Percentiles rank a stretch among this genome's conserved stretches.
These are phyloP conservation scores for Tirmania nivea DNA, from an alignment of 495 filamentous ascomycete species.

Conservation along the genomic window DNA sequence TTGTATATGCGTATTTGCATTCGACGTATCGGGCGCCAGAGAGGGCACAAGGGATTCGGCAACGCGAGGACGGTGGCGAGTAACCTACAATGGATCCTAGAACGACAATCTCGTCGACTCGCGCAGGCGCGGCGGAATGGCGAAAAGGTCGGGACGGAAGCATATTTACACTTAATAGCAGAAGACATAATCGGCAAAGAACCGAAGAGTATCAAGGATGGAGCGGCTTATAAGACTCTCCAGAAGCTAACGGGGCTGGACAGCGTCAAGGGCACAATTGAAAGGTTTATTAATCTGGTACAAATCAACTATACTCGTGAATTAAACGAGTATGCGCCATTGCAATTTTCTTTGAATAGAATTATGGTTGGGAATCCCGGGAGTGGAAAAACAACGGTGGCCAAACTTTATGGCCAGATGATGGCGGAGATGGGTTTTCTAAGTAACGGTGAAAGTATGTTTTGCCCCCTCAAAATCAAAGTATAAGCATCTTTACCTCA, in stretches of 20 bases:
- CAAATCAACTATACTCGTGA: conserved; percentile 40
- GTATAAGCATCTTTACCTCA: not conserved
- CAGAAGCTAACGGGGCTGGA: conserved; percentile 37
- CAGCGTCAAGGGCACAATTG: conserved; percentile 39
- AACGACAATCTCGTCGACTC: conserved; percentile 38
- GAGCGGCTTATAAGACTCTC: conserved; percentile 36
- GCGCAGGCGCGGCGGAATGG: conserved; percentile 1
- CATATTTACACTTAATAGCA: conserved; percentile 23
- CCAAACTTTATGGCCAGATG: conserved; percentile 44
- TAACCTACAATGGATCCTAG: conserved; percentile 27
- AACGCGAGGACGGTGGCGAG: conserved; percentile 54
- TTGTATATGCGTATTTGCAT: conserved; percentile 44
- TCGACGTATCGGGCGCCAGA: conserved; percentile 36
- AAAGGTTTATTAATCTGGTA: conserved; percentile 35
- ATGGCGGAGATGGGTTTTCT: conserved; percentile 36
- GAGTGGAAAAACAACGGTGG: conserved; percentile 54
- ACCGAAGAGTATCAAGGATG: conserved; percentile 30
- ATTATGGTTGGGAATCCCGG: conserved; percentile 49
- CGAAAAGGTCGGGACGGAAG: not conserved
- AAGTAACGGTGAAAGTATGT: conserved; percentile 38
- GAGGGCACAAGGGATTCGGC: conserved; percentile 46
- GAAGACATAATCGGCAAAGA: conserved; percentile 48
- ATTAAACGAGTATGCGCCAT: conserved; percentile 31
- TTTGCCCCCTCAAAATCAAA: no score
- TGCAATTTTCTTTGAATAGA: conserved; percentile 39